Evolutionary conservation across 73 alveolate genomes (phyloP).

Genomic region (Tetrahymena elliotti): DNA sequence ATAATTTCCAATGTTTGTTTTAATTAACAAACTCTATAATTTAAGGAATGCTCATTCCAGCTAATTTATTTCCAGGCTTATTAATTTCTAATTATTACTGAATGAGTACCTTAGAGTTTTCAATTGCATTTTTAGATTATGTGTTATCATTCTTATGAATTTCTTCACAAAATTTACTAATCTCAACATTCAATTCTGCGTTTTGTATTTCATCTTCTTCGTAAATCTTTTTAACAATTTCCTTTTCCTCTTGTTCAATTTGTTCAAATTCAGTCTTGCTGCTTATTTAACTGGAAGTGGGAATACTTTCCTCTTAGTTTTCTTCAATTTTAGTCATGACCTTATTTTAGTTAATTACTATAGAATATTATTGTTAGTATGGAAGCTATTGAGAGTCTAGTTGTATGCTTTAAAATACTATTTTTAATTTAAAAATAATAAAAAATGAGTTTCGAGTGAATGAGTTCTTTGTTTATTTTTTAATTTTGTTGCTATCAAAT

Average conservation of each 20-base stretch:
- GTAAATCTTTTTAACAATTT: not conserved
- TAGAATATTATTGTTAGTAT: not conserved
- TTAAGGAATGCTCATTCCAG: not conserved
- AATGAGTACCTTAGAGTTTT: not conserved
- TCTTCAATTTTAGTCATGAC: not conserved
- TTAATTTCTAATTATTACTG: not conserved
- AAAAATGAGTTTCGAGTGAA: too few species aligned
- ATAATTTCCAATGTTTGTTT: not conserved
- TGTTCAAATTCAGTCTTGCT: not conserved
- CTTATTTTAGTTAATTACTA: not conserved
- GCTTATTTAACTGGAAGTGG: not conserved
- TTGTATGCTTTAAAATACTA: not conserved
- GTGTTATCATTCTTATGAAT: not conserved
- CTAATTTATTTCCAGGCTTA: not conserved
- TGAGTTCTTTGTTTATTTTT: not conserved
- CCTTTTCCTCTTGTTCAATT: not conserved
- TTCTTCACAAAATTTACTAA: not conserved
- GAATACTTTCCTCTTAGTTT: not conserved
- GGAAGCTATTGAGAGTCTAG: not conserved
- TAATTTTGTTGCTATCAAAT: not conserved
- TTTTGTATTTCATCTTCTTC: not conserved
- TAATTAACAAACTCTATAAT: slow-evolving; percentile 1
- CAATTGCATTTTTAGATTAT: not conserved
- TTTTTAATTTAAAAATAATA: too few species aligned
- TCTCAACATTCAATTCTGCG: not conserved